These are phyloP conservation scores for Xerocomus potaroensis DNA, from an alignment of 768 basidiomycete genomes.

Conservation along the genomic window DNA sequence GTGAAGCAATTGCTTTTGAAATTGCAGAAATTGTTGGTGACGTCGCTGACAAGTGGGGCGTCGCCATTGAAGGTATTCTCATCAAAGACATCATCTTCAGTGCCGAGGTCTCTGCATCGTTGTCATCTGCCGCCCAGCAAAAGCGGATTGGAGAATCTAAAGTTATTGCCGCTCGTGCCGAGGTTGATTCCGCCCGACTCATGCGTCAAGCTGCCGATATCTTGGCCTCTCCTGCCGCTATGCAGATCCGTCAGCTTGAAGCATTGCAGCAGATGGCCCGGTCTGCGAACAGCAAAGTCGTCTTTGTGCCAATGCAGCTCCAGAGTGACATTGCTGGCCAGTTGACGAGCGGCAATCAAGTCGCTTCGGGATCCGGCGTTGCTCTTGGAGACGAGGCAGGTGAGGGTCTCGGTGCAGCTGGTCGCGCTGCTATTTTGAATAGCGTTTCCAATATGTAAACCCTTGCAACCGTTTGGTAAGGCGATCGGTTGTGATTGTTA, in stretches of 20 bases:
- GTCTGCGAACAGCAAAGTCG: conserved; percentile 81
- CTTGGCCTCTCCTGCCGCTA: conserved; percentile 89
- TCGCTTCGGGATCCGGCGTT: conserved; percentile 20
- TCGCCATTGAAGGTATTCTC: conserved; percentile 92
- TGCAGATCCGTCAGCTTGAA: conserved; percentile 97
- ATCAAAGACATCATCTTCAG: conserved; percentile 95
- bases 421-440: conserved; percentile 25
- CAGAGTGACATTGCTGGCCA: conserved; percentile 67
- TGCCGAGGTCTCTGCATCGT: conserved; percentile 80
- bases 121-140: conserved; percentile 94
- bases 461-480: neutral
- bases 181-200: conserved; percentile 90
- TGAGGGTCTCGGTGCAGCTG: conserved; percentile 22
- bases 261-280: conserved; percentile 95
- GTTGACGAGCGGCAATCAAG: conserved; percentile 26
- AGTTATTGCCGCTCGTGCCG: conserved; percentile 92
- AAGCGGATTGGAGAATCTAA: conserved; percentile 97
- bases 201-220: conserved; percentile 98
- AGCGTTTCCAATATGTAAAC: conserved; percentile 23
- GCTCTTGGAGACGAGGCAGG: conserved; percentile 19
- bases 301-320: conserved; percentile 92
- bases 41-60: conserved; percentile 94
- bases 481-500: neutral
- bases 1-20: conserved; percentile 93
- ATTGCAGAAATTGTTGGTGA: conserved; percentile 95